phyloP scores from a whole-genome alignment of 1,139 yeast species.

The Pichia sp. region DNA sequence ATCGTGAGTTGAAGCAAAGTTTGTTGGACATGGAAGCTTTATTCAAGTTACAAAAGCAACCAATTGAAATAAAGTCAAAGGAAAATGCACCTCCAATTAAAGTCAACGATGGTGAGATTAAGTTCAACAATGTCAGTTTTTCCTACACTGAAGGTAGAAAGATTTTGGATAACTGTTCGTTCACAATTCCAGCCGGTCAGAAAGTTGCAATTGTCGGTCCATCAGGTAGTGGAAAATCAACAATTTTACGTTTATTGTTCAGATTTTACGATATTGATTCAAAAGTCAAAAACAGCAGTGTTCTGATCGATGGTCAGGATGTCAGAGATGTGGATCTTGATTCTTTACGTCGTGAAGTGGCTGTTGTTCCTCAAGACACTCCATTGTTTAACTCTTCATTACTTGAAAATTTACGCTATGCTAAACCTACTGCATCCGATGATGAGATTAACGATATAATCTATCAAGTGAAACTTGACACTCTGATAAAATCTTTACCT shows the following conservation, averaged over 20 bases:
- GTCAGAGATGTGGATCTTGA: slow-evolving; percentile 71
- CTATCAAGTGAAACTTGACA: slow-evolving; percentile 62
- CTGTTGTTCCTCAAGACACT: slow-evolving; percentile 97
- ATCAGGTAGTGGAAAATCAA: slow-evolving; percentile 92
- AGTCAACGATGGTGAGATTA: slow-evolving; percentile 64
- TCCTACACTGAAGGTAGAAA: slow-evolving; percentile 89
- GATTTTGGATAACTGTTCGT: slow-evolving; percentile 74
- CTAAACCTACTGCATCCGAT: slow-evolving; percentile 68
- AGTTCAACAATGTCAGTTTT: slow-evolving; percentile 86
- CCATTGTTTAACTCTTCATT: slow-evolving; percentile 92
- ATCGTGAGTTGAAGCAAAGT: slow-evolving; percentile 89
- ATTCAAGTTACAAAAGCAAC: slow-evolving; percentile 74
- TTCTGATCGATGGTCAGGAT: slow-evolving; percentile 86
- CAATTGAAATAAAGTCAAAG: slow-evolving; percentile 58
- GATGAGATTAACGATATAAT: slow-evolving; percentile 67
- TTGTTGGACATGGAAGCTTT: slow-evolving; percentile 88
- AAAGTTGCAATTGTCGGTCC: slow-evolving; percentile 95
- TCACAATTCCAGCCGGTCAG: slow-evolving; percentile 84
- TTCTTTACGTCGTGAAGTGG: slow-evolving; percentile 67
- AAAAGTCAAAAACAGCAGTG: slow-evolving; percentile 47
- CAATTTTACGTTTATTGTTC: slow-evolving; percentile 76
- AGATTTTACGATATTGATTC: slow-evolving; percentile 80
- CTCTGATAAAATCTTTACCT: slow-evolving; percentile 66
- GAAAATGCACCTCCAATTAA: slow-evolving; percentile 58
- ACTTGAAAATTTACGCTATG: slow-evolving; percentile 82